Evolutionary conservation across 345 rosid genomes (phyloP), one percentile per base, ranked within the genome.

Genomic region (Bruguiera parviflora): DNA sequence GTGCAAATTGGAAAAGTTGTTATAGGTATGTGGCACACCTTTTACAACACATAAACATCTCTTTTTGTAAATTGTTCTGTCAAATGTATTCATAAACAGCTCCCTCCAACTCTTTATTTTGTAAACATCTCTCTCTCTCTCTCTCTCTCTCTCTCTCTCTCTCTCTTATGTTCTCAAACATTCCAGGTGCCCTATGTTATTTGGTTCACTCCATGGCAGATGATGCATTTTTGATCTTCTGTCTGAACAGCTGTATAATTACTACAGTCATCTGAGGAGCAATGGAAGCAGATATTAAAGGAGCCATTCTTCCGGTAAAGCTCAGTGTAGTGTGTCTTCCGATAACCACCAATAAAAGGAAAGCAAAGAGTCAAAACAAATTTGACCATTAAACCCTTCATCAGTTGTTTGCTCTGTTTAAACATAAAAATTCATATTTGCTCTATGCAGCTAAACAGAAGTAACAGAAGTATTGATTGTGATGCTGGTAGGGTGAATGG

Each of bases 1-100:
- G 89, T 94, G 65, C 91, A 91, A 88, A 80, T 94, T 77, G 98
- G 97, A 78, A 84, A 88, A 78, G 28, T 73, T 72, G 96, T 91
- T 74, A 86, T 79, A 91, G 97, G 98, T 89, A 73, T 29, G 59
- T 72, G n/a, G 63, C 78, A 58, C 47, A 28, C 47, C 15, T 68
- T 55, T 46, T 16, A 29, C 4, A 37, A 66, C 21, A 13, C 6
- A 15, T 35, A 20, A 8, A 4, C 32, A 61, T 5, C 9, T 10
- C 62, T 32, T n/a, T 66, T 32, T 27, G 33, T 6, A 32, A 20
- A 18, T 27, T 52, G 5, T 58, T 66, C 25, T 21, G 11, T 39
- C 39, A 27, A 33, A 20, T 28, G 8, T 33, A 7, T 67, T 61
- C 19, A 20, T 8, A 53, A 18, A 53, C 24, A 6, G 6, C 35